Evolutionary conservation across 179 eudicot genomes (phyloP), one percentile per base, ranked within the genome.

Genomic region (Pouteria campechiana): DNA sequence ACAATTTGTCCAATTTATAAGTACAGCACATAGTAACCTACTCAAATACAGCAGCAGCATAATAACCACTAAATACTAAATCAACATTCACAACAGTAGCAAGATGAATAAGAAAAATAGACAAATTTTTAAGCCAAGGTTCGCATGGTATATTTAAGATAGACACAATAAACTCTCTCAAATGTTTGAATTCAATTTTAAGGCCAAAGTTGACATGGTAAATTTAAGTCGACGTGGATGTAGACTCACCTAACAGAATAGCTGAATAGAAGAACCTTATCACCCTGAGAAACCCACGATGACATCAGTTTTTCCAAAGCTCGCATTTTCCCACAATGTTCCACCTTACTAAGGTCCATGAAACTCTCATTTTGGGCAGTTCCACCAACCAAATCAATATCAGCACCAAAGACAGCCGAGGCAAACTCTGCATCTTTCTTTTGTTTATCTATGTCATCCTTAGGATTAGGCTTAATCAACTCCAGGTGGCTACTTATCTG

Each of bases 201-300:
- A n/a, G n/a, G n/a, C n/a, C n/a, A n/a, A n/a, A n/a, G n/a, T n/a
- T n/a, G n/a, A n/a, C n/a, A n/a, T n/a, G n/a, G n/a, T n/a, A n/a
- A n/a, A n/a, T n/a, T n/a, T n/a, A n/a, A n/a, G n/a, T n/a, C n/a
- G n/a, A n/a, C n/a, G n/a, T n/a, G n/a, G n/a, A n/a, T n/a, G n/a
- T n/a, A n/a, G n/a, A n/a, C n/a, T n/a, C n/a, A 87, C 96, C 96
- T 80, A 51, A 84, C 97, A 56, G 96, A 90, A 62, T 86, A 69
- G 59, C 98, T 86, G 68, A 90, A 90, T 39, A 90, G 60, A 63
- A 90, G 96, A 50, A 90, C 67, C 73, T 90, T 90, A 61, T 90
- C 98, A 32, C 88, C 92, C 35, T 65, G 74, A 8, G 78, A 62
- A 58, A 87, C 34, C 98, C 98, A 90, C 15, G 92, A 74, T 7